Base-by-base conservation (phyloP, 305 asterid species). In the Solanum hybrid region DNA sequence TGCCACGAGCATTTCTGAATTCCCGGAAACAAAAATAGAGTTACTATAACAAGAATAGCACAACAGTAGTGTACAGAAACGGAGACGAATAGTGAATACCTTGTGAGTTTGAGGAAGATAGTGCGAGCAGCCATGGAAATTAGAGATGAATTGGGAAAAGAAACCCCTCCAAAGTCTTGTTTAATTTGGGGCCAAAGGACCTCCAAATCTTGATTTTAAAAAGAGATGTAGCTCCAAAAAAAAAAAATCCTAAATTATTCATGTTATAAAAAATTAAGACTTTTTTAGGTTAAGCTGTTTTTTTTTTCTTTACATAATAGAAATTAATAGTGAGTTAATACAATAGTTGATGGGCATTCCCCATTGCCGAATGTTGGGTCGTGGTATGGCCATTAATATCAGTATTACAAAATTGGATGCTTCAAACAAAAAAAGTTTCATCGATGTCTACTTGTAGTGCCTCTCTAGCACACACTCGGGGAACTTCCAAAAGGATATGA, bases 81-180 rank as follows among this genome's bases (percentile, higher is more conserved):
- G 87, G 80, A 78, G 40, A 69, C 34, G n/a, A 51, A 35, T 93
- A 93, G 45, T n/a, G n/a, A 29, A 38, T 93, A 93, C 98, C 98
- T 90, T 29, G 95, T 81, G 84, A 96, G 92, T 86, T 91, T 35
- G 92, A 88, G 89, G 92, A 92, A 93, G 90, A 93, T 78, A 91
- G 95, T 91, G 91, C 97, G 95, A 66, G 91, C 95, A 35, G 98
- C 95, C 97, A 94, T 95, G 87, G 91, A 15, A 90, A 92, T 85
- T 12, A 17, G 51, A n/a, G 10, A 37, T 24, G 22, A 78, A 37
- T 78, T 36, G 60, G 22, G 22, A 26, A 7, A 2, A 78, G 19
- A 35, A 35, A 22, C 3, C 85, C 56, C 31, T 38, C 42, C 27
- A 77, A 78, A 78, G 31, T 35, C 85, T 5, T 35, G 31, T 22